Evolutionary conservation across 2,329 filamentous ascomycete species (phyloP).

Genomic region (Didymosphaeria variabile): DNA sequence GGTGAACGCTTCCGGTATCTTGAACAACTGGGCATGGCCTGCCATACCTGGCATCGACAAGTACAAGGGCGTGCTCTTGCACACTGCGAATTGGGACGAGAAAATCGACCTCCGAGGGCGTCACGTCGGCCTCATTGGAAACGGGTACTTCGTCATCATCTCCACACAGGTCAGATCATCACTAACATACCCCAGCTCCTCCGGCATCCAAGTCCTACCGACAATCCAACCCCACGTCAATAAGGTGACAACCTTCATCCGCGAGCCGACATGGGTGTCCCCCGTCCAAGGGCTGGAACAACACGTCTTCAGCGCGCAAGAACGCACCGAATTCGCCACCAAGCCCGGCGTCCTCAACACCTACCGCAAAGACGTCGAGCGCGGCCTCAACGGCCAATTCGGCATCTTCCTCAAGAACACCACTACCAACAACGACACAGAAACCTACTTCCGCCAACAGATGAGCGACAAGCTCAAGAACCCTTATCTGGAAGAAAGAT

Average conservation of each 20-base stretch:
- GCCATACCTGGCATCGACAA: conserved; percentile 59
- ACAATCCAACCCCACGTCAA: conserved; percentile 56
- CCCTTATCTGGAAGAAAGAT: conserved; percentile 41
- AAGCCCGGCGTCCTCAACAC: conserved; percentile 52
- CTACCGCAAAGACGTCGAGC: conserved; percentile 57
- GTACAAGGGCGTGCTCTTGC: conserved; percentile 64
- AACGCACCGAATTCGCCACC: conserved; percentile 53
- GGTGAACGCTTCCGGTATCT: conserved; percentile 59
- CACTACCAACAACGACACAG: conserved; percentile 52
- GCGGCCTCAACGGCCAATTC: conserved; percentile 58
- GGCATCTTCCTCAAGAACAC: conserved; percentile 57
- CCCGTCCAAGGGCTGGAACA: conserved; percentile 56
- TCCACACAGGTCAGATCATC: conserved; percentile 13
- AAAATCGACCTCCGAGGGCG: conserved; percentile 59
- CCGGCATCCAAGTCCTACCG: conserved; percentile 63
- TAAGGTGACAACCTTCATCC: conserved; percentile 60
- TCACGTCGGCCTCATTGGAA: conserved; percentile 64
- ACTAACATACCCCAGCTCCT: conserved; percentile 54
- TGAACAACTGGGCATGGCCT: conserved; percentile 64
- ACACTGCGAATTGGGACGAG: conserved; percentile 65
- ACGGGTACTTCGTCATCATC: conserved; percentile 46
- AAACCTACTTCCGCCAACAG: conserved; percentile 56
- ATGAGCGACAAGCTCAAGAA: conserved; percentile 53
- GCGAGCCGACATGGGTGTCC: conserved; percentile 61
- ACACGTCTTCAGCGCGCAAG: conserved; percentile 53